Evolutionary conservation across 2,329 filamentous ascomycete genomes (phyloP).

Genomic region (Scortechinia acanthostroma): DNA sequence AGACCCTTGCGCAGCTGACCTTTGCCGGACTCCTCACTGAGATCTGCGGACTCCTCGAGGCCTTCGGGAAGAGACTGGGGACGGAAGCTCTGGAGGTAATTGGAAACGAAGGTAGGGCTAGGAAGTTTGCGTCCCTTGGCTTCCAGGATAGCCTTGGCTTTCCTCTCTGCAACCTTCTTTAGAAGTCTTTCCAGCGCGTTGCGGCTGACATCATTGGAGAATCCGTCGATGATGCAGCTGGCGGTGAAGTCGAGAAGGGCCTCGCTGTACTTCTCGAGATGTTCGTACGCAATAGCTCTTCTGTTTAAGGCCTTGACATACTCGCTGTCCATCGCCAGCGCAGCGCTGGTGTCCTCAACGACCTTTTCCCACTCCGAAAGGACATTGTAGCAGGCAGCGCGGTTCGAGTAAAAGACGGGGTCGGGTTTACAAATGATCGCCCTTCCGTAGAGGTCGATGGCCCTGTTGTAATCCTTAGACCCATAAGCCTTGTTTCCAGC

Average conservation of each 20-base stretch:
- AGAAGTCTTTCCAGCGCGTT: conserved; percentile 85
- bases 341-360: conserved; percentile 91
- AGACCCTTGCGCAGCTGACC: conserved; percentile 81
- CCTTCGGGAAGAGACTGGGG: conserved; percentile 72
- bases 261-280: conserved; percentile 83
- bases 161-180: conserved; percentile 93
- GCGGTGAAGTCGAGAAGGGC: conserved; percentile 95
- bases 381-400: conserved; percentile 93
- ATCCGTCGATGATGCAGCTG: conserved; percentile 97
- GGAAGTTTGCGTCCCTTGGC: conserved; percentile 78
- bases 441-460: conserved; percentile 90
- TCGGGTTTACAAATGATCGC: conserved; percentile 96
- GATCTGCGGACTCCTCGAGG: conserved; percentile 73
- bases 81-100: conserved; percentile 98
- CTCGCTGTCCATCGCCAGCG: conserved; percentile 84
- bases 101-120: conserved; percentile 92
- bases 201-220: conserved; percentile 84
- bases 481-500: conserved; percentile 95
- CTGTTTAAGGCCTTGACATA: conserved; percentile 98
- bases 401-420: conserved; percentile 97
- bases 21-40: conserved; percentile 72
- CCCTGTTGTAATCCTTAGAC: conserved; percentile 84
- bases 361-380: conserved; percentile 91
- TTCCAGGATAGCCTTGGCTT: conserved; percentile 81
- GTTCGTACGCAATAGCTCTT: conserved; percentile 91